A percentile compares a stretch with the other conserved stretches of the same genome.
These are phyloP conservation scores for Auxenochlorella pyrenoidosa DNA, from an alignment of 139 green algal genomes.

Conservation along the genomic window DNA sequence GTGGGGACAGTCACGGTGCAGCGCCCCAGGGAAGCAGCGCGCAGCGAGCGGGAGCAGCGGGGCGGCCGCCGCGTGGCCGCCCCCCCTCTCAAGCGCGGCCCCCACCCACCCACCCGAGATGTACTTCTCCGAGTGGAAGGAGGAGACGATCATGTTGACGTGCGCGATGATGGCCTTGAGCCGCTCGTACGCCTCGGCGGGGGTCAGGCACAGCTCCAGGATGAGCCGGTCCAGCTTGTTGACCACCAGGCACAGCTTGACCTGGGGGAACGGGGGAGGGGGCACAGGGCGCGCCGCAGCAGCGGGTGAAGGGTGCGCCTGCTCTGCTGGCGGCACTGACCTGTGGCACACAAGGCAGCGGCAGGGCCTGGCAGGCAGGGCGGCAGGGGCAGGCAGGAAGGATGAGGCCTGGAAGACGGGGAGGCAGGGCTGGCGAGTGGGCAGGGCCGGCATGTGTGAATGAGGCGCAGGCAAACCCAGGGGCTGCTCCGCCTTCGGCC, in stretches of 20 bases:
- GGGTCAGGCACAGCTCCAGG: constrained; percentile 84
- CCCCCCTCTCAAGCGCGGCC: too few species aligned
- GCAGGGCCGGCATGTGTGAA: too few species aligned
- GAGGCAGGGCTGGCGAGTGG: too few species aligned
- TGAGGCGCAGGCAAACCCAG: too few species aligned
- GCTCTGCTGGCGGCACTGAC: too few species aligned
- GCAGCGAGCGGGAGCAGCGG: not conserved
- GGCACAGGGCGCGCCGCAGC: too few species aligned
- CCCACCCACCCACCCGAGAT: constrained; percentile 19
- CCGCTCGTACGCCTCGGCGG: constrained; percentile 83
- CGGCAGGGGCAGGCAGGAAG: not conserved
- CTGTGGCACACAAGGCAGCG: too few species aligned
- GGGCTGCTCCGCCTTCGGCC: too few species aligned
- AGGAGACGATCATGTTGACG: constrained; percentile 94
- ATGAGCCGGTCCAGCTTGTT: constrained; percentile 99
- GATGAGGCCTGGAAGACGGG: not conserved
- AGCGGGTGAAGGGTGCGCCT: too few species aligned
- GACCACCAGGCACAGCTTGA: constrained; percentile 90
- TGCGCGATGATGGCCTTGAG: constrained; percentile 87
- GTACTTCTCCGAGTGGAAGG: constrained; percentile 87
- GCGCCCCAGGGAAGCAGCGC: too few species aligned
- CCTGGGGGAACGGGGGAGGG: constrained; percentile 3
- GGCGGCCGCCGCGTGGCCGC: constrained; percentile 42
- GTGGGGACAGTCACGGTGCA: too few species aligned
- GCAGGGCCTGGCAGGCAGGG: too few species aligned